phyloP scores from a whole-genome alignment of 2,329 filamentous ascomycete species.

The Trichophyton mentagrophytes region DNA sequence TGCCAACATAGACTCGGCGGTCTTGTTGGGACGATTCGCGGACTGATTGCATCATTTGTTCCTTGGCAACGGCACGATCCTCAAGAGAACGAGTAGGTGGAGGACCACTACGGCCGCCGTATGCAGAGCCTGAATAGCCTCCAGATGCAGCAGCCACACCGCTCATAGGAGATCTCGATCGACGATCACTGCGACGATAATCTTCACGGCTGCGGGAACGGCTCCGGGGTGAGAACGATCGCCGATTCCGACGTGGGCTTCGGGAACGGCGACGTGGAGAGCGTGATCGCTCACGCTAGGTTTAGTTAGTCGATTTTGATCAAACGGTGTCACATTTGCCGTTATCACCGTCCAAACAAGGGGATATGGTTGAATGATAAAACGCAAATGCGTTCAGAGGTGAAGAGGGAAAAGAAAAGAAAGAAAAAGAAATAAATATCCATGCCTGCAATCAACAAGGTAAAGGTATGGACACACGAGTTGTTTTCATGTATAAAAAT shows the following conservation, averaged over 20 bases:
- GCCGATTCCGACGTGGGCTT: conserved; percentile 63
- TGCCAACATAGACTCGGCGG: conserved; percentile 97
- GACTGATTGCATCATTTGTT: conserved; percentile 91
- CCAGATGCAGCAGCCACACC: conserved; percentile 54
- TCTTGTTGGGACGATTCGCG: conserved; percentile 95
- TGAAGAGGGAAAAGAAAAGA: background rate
- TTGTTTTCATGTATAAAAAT: background rate
- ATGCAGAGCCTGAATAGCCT: conserved; percentile 53
- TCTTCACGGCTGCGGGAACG: conserved; percentile 69
- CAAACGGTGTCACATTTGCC: background rate
- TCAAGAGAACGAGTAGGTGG: conserved; percentile 63
- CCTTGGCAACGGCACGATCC: conserved; percentile 69
- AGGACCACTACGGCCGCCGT: conserved; percentile 48
- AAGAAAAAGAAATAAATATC: background rate
- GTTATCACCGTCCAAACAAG: background rate
- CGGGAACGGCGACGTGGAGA: conserved; percentile 59
- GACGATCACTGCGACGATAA: conserved; percentile 59
- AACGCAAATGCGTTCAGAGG: background rate
- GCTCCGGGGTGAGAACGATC: conserved; percentile 67
- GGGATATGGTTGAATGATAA: background rate
- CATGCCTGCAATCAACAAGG: background rate
- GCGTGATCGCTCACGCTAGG: conserved; percentile 63
- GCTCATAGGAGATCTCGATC: conserved; percentile 80
- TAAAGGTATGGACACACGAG: background rate
- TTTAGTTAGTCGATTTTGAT: background rate